These are phyloP conservation scores for Salix udensis DNA, from an alignment of 345 rosid genomes.

Conservation along the genomic window DNA sequence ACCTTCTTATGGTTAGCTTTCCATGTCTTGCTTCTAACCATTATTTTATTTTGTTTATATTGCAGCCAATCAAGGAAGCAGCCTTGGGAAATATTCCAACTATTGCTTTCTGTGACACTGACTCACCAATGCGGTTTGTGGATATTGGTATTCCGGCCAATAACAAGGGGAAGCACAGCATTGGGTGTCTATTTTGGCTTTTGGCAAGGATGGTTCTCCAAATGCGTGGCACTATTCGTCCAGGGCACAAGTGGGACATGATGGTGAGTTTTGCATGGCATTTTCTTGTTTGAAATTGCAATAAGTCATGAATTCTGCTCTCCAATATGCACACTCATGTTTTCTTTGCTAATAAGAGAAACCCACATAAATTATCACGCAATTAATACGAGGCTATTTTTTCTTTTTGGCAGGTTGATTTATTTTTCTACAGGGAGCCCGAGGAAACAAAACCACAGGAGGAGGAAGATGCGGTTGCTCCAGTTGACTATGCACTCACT, in stretches of 20 bases:
- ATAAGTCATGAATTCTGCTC: background rate
- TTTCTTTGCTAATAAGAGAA: background rate
- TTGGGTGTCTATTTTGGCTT: slow-evolving; percentile 93
- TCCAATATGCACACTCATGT: background rate
- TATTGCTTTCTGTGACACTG: slow-evolving; percentile 93
- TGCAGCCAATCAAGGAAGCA: slow-evolving; percentile 94
- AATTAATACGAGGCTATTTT: background rate
- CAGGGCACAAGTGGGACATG: slow-evolving; percentile 40
- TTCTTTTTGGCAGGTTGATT: slow-evolving; percentile 16
- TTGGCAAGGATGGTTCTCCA: slow-evolving; percentile 93
- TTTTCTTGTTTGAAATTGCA: background rate
- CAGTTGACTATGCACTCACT: slow-evolving; percentile 29
- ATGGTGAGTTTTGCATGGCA: slow-evolving; percentile 12
- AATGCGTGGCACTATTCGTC: slow-evolving; percentile 88
- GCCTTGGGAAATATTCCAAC: slow-evolving; percentile 95
- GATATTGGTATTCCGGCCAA: slow-evolving; percentile 96
- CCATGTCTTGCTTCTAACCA: background rate
- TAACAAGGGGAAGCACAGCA: slow-evolving; percentile 97
- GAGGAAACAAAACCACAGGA: slow-evolving; percentile 31
- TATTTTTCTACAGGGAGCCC: slow-evolving; percentile 27
- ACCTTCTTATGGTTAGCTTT: background rate
- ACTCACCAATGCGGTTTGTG: slow-evolving; percentile 87
- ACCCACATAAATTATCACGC: background rate
- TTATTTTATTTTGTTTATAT: background rate
- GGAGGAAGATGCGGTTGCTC: slow-evolving; percentile 21